Conservation (phyloP, 306 rosid species). For the Dalbergia cultrata region DNA sequence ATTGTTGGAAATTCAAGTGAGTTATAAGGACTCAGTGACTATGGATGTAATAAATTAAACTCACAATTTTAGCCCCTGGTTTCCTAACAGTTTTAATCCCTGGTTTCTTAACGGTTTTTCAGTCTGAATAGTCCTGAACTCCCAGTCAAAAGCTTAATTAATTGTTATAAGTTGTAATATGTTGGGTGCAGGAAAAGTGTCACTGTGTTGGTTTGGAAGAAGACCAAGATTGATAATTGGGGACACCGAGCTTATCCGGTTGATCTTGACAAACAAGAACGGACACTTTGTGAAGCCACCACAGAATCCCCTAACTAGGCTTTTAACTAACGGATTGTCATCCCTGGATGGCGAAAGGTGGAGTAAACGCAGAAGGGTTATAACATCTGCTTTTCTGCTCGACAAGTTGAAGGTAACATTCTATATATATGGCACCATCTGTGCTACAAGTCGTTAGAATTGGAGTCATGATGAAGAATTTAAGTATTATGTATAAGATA, state of each 20-base stretch:
- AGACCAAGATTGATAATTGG: conserved; percentile 55
- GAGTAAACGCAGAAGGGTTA: conserved; percentile 55
- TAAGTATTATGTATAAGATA: no score
- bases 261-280: conserved; percentile 48
- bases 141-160: no score
- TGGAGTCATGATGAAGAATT: no score
- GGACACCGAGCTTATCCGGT: conserved; percentile 50
- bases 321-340: conserved; percentile 54
- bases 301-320: conserved; percentile 47
- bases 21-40: no score
- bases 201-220: conserved; percentile 49
- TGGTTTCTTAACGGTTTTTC: no score
- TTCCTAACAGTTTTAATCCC: no score
- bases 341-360: conserved; percentile 57
- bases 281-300: conserved; percentile 51
- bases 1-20: no score
- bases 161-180: no score
- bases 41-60: no score
- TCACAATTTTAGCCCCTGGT: no score
- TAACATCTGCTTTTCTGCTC: conserved; percentile 58
- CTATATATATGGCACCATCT: background rate
- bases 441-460: no score
- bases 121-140: no score
- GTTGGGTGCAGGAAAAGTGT: conserved; percentile 47
- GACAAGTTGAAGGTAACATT: conserved; percentile 56